A percentile compares a stretch with the other conserved stretches of the same genome.
These are phyloP conservation scores for Candolleomyces eurysporus DNA, from an alignment of 768 basidiomycete species.

Conservation along the genomic window DNA sequence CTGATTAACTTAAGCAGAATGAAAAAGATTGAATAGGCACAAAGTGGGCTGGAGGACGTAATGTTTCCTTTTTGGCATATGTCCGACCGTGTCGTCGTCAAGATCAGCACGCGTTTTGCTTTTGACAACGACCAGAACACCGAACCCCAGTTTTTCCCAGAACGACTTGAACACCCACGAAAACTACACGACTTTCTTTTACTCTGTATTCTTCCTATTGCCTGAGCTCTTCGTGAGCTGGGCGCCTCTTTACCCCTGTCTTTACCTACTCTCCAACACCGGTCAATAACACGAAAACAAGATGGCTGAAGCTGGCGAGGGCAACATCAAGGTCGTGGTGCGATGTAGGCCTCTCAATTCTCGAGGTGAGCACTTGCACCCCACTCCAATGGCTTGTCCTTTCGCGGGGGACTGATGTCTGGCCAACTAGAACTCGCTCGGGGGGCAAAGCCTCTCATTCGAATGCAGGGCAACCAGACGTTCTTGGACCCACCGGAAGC, in stretches of 20 bases:
- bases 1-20: not conserved
- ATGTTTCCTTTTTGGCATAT: slow-evolving; percentile 1
- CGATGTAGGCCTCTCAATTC: slow-evolving; percentile 97
- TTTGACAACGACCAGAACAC: slow-evolving; percentile 1
- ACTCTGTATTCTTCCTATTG: not conserved
- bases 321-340: slow-evolving; percentile 90
- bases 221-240: slow-evolving; percentile 2
- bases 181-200: slow-evolving; percentile 3
- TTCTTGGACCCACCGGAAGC: slow-evolving; percentile 86
- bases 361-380: slow-evolving; percentile 58
- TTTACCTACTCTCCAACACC: not conserved
- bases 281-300: slow-evolving; percentile 8
- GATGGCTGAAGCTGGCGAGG: slow-evolving; percentile 79
- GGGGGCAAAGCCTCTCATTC: slow-evolving; percentile 91
- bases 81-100: slow-evolving; percentile 3
- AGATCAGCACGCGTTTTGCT: slow-evolving; percentile 2
- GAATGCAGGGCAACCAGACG: slow-evolving; percentile 94
- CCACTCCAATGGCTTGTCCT: not conserved
- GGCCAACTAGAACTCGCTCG: slow-evolving; percentile 77
- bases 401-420: not conserved
- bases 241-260: not conserved
- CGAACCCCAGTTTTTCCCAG: not conserved
- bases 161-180: not conserved
- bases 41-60: not conserved
- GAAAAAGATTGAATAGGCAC: not conserved